A percentile compares a stretch with the other conserved stretches of the same genome.
These are phyloP conservation scores for Eremomyces bilateralis DNA, from an alignment of 495 filamentous ascomycete species.

Conservation along the genomic window DNA sequence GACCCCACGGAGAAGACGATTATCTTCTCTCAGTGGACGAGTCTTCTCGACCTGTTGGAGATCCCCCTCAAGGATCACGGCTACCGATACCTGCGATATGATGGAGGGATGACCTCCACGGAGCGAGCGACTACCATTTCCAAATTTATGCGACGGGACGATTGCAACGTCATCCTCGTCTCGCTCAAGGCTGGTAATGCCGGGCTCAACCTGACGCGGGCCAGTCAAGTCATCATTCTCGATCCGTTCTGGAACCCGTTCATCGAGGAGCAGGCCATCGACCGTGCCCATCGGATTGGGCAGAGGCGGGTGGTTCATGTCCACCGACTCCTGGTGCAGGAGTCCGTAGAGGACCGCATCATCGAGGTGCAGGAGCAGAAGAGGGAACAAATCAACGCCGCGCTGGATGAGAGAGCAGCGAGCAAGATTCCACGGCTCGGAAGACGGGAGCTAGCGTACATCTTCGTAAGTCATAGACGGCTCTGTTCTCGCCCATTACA, in stretches of 20 bases:
- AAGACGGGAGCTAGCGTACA: no score
- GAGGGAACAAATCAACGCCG: conserved; percentile 51
- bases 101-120: conserved; percentile 55
- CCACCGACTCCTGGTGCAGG: conserved; percentile 54
- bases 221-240: conserved; percentile 71
- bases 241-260: conserved; percentile 97
- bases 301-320: conserved; percentile 56
- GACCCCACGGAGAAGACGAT: conserved; percentile 54
- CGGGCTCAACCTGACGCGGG: conserved; percentile 73
- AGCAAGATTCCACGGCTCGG: no score
- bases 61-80: conserved; percentile 49
- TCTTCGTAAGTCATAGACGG: no score
- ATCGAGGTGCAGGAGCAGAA: conserved; percentile 70
- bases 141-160: conserved; percentile 43
- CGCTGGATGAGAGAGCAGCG: conserved; percentile 70
- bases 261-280: conserved; percentile 85
- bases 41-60: conserved; percentile 78
- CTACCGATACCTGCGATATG: conserved; percentile 55
- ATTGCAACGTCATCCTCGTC: conserved; percentile 60
- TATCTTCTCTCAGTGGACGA: conserved; percentile 83
- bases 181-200: conserved; percentile 83
- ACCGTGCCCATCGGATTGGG: conserved; percentile 80
- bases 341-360: conserved; percentile 83
- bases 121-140: conserved; percentile 50
- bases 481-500: no score